phyloP scores from a whole-genome alignment of 1,139 yeast genomes.

The Candida smagusa region DNA sequence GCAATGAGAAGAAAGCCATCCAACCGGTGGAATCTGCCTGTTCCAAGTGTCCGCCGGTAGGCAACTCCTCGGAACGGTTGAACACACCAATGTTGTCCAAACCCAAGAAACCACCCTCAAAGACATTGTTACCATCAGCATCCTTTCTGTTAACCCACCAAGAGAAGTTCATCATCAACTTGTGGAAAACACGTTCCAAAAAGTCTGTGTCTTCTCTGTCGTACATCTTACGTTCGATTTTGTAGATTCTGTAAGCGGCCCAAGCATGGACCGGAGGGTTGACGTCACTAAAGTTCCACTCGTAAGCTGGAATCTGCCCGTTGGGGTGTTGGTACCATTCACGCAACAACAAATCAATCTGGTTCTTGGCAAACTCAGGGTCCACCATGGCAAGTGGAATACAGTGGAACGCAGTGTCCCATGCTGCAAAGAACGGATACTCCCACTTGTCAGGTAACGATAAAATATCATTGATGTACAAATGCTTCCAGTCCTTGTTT shows the following conservation, averaged over 20 bases:
- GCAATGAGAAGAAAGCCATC: constrained; percentile 94
- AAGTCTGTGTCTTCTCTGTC: constrained; percentile 81
- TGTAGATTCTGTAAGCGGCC: constrained; percentile 90
- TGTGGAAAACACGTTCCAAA: constrained; percentile 89
- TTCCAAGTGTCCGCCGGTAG: constrained; percentile 88
- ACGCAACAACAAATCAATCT: constrained; percentile 79
- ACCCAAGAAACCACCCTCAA: constrained; percentile 95
- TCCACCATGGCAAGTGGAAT: constrained; percentile 93
- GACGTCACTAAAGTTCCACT: constrained; percentile 95
- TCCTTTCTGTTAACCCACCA: constrained; percentile 99
- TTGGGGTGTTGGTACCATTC: constrained; percentile 99
- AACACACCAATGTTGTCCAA: constrained; percentile 92
- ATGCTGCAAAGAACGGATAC: constrained; percentile 94
- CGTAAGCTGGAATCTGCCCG: constrained; percentile 98
- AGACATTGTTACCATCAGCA: constrained; percentile 81
- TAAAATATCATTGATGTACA: constrained; percentile 83
- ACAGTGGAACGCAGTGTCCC: constrained; percentile 98
- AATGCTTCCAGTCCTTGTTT: constrained; percentile 83
- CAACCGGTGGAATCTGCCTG: constrained; percentile 98
- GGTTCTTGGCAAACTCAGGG: constrained; percentile 90
- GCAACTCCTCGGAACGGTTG: constrained; percentile 91
- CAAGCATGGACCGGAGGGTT: constrained; percentile 98
- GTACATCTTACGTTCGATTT: constrained; percentile 84
- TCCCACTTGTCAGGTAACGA: constrained; percentile 97
- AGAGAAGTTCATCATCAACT: constrained; percentile 82